A percentile compares a stretch with the other conserved stretches of the same genome.
Evolutionary conservation across 148 eudicot species (phyloP).

Genomic region (Diospyros kaki): DNA sequence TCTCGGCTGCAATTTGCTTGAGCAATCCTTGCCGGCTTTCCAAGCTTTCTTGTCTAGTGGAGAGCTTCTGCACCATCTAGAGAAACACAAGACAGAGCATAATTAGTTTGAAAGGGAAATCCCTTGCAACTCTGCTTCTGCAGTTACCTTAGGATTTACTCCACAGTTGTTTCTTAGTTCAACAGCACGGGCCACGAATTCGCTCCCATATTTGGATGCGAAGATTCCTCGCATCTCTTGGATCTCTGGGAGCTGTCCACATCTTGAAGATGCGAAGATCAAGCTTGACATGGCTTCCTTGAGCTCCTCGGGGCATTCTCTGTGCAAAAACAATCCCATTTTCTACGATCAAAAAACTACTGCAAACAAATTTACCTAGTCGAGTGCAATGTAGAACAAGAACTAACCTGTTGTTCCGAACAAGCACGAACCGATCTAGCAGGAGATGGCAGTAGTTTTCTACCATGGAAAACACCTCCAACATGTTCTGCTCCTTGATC

Average conservation of each 20-base stretch:
- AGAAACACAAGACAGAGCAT: neutral
- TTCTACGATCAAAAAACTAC: neutral
- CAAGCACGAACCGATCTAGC: slow-evolving; percentile 10
- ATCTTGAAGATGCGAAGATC: slow-evolving; percentile 55
- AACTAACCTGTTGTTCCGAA: slow-evolving; percentile 14
- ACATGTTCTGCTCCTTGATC: slow-evolving; percentile 47
- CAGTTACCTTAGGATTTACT: slow-evolving; percentile 43
- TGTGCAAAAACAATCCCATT: slow-evolving; percentile 15
- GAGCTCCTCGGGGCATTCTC: slow-evolving; percentile 51
- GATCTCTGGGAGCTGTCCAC: slow-evolving; percentile 58
- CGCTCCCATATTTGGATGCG: slow-evolving; percentile 42
- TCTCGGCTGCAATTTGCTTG: slow-evolving; percentile 37
- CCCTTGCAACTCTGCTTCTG: neutral
- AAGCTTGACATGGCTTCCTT: slow-evolving; percentile 52
- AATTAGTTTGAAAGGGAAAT: neutral
- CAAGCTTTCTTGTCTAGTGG: slow-evolving; percentile 35
- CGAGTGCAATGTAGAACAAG: neutral
- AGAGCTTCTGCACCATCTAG: slow-evolving; percentile 39
- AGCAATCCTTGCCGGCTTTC: slow-evolving; percentile 32
- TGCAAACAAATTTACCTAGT: neutral
- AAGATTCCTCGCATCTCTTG: slow-evolving; percentile 40
- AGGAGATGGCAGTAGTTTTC: slow-evolving; percentile 24
- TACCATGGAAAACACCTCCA: slow-evolving; percentile 31
- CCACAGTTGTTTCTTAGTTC: slow-evolving; percentile 37
- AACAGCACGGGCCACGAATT: slow-evolving; percentile 30